A percentile compares a stretch with the other conserved stretches of the same genome.
These are phyloP conservation scores for Flaveria trinervia DNA, from an alignment of 129 eudicot species.

Conservation along the genomic window DNA sequence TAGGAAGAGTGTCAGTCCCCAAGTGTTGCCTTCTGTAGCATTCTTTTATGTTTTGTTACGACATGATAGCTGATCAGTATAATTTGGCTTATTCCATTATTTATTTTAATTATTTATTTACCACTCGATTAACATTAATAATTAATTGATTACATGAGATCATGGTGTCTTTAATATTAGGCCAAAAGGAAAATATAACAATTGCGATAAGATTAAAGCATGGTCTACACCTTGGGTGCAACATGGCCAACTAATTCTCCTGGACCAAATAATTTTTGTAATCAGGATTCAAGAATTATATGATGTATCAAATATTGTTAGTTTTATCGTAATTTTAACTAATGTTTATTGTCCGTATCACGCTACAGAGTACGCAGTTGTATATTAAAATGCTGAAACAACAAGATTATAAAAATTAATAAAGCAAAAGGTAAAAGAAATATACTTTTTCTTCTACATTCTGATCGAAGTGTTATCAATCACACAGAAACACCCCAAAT, in stretches of 20 bases:
- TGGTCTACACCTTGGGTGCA: neutral
- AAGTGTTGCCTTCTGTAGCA: neutral
- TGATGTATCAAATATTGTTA: too few species aligned
- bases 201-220: neutral
- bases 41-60: neutral
- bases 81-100: neutral
- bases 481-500: too few species aligned
- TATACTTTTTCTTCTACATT: too few species aligned
- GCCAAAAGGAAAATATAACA: neutral
- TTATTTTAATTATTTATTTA: neutral
- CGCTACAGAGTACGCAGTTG: too few species aligned
- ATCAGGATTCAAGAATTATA: too few species aligned
- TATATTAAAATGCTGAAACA: too few species aligned
- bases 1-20: conserved; percentile 17
- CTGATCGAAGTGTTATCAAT: too few species aligned
- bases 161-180: neutral
- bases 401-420: too few species aligned
- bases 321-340: too few species aligned
- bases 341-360: too few species aligned
- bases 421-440: too few species aligned
- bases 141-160: neutral
- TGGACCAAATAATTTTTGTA: too few species aligned
- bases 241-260: neutral
- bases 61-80: neutral
- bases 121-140: neutral